Evolutionary conservation across 2,329 filamentous ascomycete genomes (phyloP).

Genomic region (Aspergillus caelatus): DNA sequence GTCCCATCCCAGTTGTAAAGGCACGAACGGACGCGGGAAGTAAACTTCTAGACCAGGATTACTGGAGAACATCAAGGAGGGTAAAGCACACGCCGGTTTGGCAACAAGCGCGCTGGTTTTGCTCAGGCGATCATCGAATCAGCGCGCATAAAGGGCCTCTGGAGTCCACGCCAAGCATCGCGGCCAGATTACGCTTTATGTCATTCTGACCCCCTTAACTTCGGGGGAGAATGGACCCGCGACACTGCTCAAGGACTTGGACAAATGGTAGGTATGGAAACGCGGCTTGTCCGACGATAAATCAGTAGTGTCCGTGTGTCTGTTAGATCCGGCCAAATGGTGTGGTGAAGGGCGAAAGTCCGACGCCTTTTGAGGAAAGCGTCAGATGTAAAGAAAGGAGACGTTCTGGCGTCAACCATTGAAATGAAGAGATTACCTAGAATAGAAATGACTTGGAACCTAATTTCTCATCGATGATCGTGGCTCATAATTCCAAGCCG

Average conservation of each 20-base stretch:
- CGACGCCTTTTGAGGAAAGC: background rate
- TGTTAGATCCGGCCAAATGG: background rate
- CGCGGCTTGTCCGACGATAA: constrained; percentile 8
- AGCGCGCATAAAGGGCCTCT: constrained; percentile 27
- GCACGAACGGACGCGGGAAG: constrained; percentile 5
- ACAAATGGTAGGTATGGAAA: constrained; percentile 4
- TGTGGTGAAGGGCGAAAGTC: background rate
- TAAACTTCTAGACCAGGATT: constrained; percentile 17
- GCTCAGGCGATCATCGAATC: constrained; percentile 31
- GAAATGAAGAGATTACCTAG: constrained; percentile 6
- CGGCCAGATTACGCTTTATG: constrained; percentile 22
- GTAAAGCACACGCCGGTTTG: constrained; percentile 27
- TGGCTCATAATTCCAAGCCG: constrained; percentile 23
- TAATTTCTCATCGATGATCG: constrained; percentile 19
- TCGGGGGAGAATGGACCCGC: constrained; percentile 18
- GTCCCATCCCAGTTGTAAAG: constrained; percentile 11
- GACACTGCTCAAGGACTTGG: constrained; percentile 20
- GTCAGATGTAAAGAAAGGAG: background rate
- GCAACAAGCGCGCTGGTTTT: constrained; percentile 29
- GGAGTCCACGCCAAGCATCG: constrained; percentile 28
- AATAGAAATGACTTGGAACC: constrained; percentile 8
- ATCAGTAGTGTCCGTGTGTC: constrained; percentile 8
- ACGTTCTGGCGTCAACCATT: background rate
- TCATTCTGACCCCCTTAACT: constrained; percentile 18
- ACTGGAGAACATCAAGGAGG: constrained; percentile 14